A percentile compares a stretch with the other conserved stretches of the same genome.
phyloP scores from a whole-genome alignment of 2,329 filamentous ascomycete genomes.

The Arthrinium phaeospermum region DNA sequence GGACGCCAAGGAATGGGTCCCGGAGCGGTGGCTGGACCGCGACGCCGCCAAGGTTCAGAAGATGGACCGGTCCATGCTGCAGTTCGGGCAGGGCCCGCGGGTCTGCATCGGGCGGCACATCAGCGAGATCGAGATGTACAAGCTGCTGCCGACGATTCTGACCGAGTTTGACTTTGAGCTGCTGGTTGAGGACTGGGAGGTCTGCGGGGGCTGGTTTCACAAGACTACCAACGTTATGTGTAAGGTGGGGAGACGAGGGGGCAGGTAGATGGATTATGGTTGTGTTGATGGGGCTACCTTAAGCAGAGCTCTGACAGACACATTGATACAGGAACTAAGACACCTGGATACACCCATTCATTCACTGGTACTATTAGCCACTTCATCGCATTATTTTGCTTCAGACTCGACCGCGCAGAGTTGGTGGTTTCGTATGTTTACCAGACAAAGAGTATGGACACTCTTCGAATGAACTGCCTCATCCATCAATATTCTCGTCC shows the following conservation, averaged over 20 bases:
- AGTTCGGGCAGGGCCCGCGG: background rate
- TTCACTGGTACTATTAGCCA: no score
- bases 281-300: background rate
- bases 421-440: no score
- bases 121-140: slow-evolving; percentile 17
- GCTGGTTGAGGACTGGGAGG: slow-evolving; percentile 5
- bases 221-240: background rate
- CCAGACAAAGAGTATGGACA: no score
- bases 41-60: background rate
- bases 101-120: slow-evolving; percentile 13
- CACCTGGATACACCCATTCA: no score
- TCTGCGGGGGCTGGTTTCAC: slow-evolving; percentile 11
- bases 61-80: slow-evolving; percentile 9
- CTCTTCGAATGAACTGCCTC: no score
- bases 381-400: no score
- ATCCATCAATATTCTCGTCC: no score
- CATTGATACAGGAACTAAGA: no score
- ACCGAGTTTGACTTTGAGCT: background rate
- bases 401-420: no score
- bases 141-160: slow-evolving; percentile 1
- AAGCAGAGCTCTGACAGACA: background rate
- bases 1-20: background rate
- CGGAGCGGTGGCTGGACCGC: background rate
- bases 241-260: background rate
- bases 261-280: no score